Percentiles rank a stretch among this genome's conserved stretches.
These are phyloP conservation scores for Globisporangium spiculum DNA, from an alignment of 352 stramenopile genomes.

Conservation along the genomic window DNA sequence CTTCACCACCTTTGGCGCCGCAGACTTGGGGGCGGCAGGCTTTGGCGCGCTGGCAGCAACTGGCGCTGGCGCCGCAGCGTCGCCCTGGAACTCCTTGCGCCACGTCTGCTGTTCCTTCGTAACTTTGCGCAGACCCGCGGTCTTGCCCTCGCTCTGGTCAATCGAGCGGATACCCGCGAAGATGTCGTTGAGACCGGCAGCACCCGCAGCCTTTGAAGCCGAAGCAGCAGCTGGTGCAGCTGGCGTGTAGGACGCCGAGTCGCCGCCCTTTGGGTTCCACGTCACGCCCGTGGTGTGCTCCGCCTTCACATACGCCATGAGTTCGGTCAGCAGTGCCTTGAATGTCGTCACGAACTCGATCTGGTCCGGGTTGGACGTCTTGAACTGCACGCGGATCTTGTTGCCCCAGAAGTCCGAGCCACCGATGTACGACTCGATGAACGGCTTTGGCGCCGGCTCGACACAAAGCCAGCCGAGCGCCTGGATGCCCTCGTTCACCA, in stretches of 20 bases:
- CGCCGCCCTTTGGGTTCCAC: slow-evolving; percentile 90
- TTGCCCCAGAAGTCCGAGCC: slow-evolving; percentile 97
- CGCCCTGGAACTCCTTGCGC: slow-evolving; percentile 92
- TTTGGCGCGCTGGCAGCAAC: slow-evolving; percentile 20
- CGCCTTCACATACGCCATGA: slow-evolving; percentile 94
- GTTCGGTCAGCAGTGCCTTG: slow-evolving; percentile 89
- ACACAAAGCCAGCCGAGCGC: slow-evolving; percentile 80
- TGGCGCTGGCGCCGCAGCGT: slow-evolving; percentile 23
- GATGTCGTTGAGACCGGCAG: slow-evolving; percentile 70
- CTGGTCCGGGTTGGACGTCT: slow-evolving; percentile 89
- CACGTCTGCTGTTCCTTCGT: slow-evolving; percentile 98
- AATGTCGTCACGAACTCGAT: slow-evolving; percentile 94
- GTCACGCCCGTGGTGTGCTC: slow-evolving; percentile 93
- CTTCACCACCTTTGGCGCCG: slow-evolving; percentile 44
- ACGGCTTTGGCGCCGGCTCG: slow-evolving; percentile 87
- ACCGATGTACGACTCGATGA: slow-evolving; percentile 95
- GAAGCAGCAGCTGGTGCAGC: slow-evolving; percentile 27
- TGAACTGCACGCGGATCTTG: slow-evolving; percentile 97
- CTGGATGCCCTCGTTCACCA: slow-evolving; percentile 86
- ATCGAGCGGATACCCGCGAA: slow-evolving; percentile 88
- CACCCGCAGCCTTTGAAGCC: slow-evolving; percentile 32
- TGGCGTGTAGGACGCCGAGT: slow-evolving; percentile 44
- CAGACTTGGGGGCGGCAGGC: slow-evolving; percentile 21
- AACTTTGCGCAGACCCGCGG: slow-evolving; percentile 93
- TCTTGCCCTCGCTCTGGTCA: slow-evolving; percentile 90